Base-by-base conservation (phyloP, 345 rosid genomes). In the Eucalyptus lansdowneana region DNA sequence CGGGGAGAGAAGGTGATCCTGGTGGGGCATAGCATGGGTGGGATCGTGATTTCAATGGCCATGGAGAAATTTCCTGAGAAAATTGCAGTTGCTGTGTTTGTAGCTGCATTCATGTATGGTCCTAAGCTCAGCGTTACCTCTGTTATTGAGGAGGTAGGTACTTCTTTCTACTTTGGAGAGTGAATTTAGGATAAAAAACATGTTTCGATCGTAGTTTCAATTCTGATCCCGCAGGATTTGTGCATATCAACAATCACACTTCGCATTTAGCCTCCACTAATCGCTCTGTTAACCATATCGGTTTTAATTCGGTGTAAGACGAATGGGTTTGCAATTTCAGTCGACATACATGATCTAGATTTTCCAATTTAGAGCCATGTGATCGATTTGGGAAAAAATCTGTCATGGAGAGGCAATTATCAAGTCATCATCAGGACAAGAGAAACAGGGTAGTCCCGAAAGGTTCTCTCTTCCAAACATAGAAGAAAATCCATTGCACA, bases 21-120 rank as follows among this genome's bases (percentile, higher is more conserved):
- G 11, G 94, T 93, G 27, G 92, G 94, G 3, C 94, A 90, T 29
- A 93, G 93, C 80, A 37, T 88, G 17, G 93, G 93, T 17, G 93
- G 93, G 31, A 3, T 90, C 13, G 86, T 47, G 60, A 72, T 91
- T 24, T 89, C 92, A 19, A 83, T 91, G 27, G 92, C 94, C 16
- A 90, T 90, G 93, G 93, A 92, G 10, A 83, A 40, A 7, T 91
- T 90, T 67, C 91, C 91, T 3, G 69, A 87, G 40, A 91, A 88
- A 53, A 89, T 92, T 50, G 34, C 88, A 27, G 89, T 50, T 53
- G 93, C 90, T 12, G 91, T 90, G 49, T 92, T 50, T 67, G 29
- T 88, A 25, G 7, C 92, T 4, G 91, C 92, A 14, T 45, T 90
- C 67, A 90, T 91, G 92, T 92, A 88, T 10, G 92, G 89, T 50